Evolutionary conservation across 352 stramenopile genomes (phyloP).

Genomic region (Peronospora tabacina): DNA sequence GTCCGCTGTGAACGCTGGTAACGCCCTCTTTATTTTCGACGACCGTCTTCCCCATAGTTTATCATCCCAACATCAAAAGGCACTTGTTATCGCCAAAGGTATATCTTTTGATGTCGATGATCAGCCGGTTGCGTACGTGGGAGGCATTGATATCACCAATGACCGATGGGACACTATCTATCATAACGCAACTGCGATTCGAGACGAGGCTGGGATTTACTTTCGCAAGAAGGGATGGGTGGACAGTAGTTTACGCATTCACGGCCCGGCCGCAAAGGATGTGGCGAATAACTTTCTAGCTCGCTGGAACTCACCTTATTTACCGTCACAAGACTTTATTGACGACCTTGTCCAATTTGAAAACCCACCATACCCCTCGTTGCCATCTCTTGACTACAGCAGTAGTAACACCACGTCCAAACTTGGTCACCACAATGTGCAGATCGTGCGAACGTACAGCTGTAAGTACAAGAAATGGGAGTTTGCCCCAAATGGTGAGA

Average conservation of each 20-base stretch:
- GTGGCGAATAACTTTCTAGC: constrained; percentile 39
- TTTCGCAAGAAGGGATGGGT: constrained; percentile 35
- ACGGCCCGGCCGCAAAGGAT: constrained; percentile 9
- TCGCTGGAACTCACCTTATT: constrained; percentile 38
- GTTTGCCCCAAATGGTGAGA: constrained; percentile 31
- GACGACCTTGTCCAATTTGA: constrained; percentile 33
- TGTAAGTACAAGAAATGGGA: constrained; percentile 2
- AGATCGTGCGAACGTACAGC: constrained; percentile 1
- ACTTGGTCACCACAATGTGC: neutral
- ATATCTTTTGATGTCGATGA: neutral
- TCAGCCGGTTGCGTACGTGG: constrained; percentile 32
- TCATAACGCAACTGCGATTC: constrained; percentile 34
- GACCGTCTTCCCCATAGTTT: neutral
- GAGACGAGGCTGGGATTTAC: constrained; percentile 1
- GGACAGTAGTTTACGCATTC: constrained; percentile 34
- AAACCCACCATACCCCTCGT: constrained; percentile 22
- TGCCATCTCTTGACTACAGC: neutral
- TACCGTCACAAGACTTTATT: constrained; percentile 10
- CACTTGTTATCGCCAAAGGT: neutral
- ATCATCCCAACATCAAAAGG: constrained; percentile 1
- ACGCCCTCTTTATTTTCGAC: constrained; percentile 1
- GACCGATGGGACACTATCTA: constrained; percentile 47
- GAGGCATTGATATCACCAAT: constrained; percentile 36
- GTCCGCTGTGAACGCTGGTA: neutral
- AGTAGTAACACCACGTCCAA: constrained; percentile 1